Base-by-base conservation (phyloP, 441 rosid genomes). In the Brassica balearica region DNA sequence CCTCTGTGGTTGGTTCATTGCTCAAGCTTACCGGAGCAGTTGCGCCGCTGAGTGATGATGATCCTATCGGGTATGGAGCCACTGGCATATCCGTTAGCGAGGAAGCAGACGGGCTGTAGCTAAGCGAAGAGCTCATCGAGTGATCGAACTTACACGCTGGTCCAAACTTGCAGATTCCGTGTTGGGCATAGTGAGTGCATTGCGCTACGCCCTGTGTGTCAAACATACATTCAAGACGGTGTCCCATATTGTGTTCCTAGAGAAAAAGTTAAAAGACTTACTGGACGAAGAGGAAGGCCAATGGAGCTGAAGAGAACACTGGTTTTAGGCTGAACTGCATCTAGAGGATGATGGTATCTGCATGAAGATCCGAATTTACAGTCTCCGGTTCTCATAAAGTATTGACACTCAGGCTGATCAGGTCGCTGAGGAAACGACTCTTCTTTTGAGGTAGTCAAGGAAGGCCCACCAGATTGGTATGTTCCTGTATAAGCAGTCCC, bases 51-150 rank as follows among this genome's bases (percentile, higher is more conserved):
- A 86, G 77, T 19, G 95, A 86, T 23, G 97, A 87, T n/a, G 81
- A 76, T 69, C 97, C 95, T 70, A 91, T 88, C 22, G 97, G 89
- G 75, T 87, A 93, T 22, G 97, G 96, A 27, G 94, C 93, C 53
- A 92, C 96, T 0, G 97, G 98, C 94, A 95, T 93, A 77, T 95
- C 98, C 6, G 89, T 84, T n/a, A 95, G 85, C 71, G 99, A 93
- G 72, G 97, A 93, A 11, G 96, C 96, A 17, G 99, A 95, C n/a
- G 97, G 97, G 77, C 98, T 93, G 91, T 93, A 91, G 82, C 94
- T 90, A 69, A 90, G 83, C 0, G 83, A 69, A 80, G 83, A 67
- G 80, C 87, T 86, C 87, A 86, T 85, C 14, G 92, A 89, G 86
- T 95, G 99, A 77, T 95, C 93, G 78, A 88, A 95, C 85, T 85